These are phyloP conservation scores for Oryza officinalis DNA, from an alignment of 176 grass and related monocot genomes.

Conservation along the genomic window DNA sequence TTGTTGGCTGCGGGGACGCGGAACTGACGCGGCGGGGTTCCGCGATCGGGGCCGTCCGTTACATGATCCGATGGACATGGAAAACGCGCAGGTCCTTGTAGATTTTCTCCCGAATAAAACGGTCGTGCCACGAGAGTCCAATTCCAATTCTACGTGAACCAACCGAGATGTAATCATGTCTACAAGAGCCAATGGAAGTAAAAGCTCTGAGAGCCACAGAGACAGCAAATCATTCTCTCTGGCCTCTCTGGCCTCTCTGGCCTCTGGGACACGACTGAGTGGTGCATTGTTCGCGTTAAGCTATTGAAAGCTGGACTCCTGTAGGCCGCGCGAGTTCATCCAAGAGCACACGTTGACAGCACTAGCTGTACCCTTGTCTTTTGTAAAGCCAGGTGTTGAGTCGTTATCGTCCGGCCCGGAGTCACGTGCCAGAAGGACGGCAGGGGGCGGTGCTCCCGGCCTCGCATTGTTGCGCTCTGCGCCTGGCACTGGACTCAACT, in stretches of 20 bases:
- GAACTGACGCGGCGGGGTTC: not conserved
- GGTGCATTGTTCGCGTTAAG: too few species aligned
- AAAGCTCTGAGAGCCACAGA: too few species aligned
- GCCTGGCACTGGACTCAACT: not conserved
- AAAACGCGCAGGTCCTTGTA: not conserved
- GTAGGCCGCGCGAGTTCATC: not conserved
- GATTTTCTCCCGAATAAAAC: not conserved
- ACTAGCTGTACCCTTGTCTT: not conserved
- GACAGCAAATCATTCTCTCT: too few species aligned
- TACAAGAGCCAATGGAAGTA: too few species aligned
- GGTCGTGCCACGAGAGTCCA: too few species aligned
- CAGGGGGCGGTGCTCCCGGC: not conserved
- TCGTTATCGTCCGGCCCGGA: not conserved
- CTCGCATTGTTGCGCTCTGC: not conserved
- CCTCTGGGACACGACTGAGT: too few species aligned
- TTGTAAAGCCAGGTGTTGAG: not conserved
- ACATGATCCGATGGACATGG: not conserved
- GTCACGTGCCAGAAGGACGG: constrained; percentile 30
- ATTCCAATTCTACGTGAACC: too few species aligned
- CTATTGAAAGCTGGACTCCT: too few species aligned
- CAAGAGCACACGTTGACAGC: not conserved
- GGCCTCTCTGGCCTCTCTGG: too few species aligned
- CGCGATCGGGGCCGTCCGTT: not conserved
- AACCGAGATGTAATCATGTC: too few species aligned
- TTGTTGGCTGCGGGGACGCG: constrained; percentile 25